Evolutionary conservation across 1,139 yeast species (phyloP), one percentile per base, ranked within the genome.

Genomic region (Hyphopichia pseudoburtonii): DNA sequence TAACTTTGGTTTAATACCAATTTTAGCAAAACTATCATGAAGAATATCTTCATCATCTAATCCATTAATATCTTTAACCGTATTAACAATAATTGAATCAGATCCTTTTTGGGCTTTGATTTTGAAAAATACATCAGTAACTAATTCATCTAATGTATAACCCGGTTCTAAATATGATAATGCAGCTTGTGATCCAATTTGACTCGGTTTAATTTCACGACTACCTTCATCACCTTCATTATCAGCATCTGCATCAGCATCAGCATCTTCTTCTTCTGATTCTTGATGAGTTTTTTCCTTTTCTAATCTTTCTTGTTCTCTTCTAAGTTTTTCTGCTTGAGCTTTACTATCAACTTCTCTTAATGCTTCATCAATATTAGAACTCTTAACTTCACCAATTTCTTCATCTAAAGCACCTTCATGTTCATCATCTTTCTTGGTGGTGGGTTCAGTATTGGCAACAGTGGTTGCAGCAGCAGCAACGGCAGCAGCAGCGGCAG

Each of bases 361-460:
- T 33, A 62, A 49, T 1, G 58, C 62, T 18, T 55, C 60, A 43
- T 62, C 66, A 33, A 66, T 64, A 41, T 65, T 62, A 5, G 71
- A 63, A 36, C 61, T 57, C 41, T 63, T 66, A 17, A 57, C 48
- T 39, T 64, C 66, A 15, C 71, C 64, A 31, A 68, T 67, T 42
- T 68, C 73, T 46, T 68, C 73, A 43, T 68, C 73, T 35, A 68
- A 55, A 0, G 73, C 67, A 24, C 33, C 28, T 18, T 28, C 21
- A 15, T 29, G 23, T 14, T 28, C 27, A 25, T 21, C 14, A 28
- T 7, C 30, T n/a, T 28, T 15, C 5, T 26, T 10, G 17, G 5
- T 26, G 16, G 14, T 30, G 19, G 30, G 19, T n/a, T 28, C 30
- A 19, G 11, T 9, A 14, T 28, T 14, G 18, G 32, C 32, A 18